Conservation (phyloP, 2,329 filamentous ascomycete species). For the Penicillium brevicompactum region DNA sequence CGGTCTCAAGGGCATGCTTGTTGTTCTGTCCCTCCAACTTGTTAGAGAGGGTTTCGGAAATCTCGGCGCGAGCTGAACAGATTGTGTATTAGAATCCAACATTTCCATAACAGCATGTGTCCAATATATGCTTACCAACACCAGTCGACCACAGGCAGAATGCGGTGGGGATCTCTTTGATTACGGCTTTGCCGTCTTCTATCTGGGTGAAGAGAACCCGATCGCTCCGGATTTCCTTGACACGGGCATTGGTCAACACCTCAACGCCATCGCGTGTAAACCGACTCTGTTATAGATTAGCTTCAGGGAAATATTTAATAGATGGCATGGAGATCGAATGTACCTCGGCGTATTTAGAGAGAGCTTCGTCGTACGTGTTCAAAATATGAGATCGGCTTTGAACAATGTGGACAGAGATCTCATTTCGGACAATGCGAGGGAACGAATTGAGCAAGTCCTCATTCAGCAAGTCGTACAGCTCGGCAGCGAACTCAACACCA, state of each 20-base stretch:
- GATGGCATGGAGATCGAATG: slow-evolving; percentile 1
- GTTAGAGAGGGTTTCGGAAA: slow-evolving; percentile 75
- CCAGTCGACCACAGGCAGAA: slow-evolving; percentile 99
- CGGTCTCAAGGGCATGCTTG: slow-evolving; percentile 88
- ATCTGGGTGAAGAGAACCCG: slow-evolving; percentile 89
- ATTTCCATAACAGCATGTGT: not conserved
- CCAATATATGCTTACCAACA: slow-evolving; percentile 55
- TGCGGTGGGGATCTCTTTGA: slow-evolving; percentile 91
- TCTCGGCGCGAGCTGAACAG: slow-evolving; percentile 67
- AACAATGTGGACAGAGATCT: slow-evolving; percentile 96
- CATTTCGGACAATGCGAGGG: slow-evolving; percentile 87
- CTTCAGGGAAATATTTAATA: not conserved
- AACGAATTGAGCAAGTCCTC: slow-evolving; percentile 86
- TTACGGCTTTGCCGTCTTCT: slow-evolving; percentile 71
- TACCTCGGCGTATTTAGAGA: slow-evolving; percentile 86
- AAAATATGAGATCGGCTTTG: slow-evolving; percentile 93
- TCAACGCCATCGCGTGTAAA: slow-evolving; percentile 91
- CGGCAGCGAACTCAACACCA: slow-evolving; percentile 95
- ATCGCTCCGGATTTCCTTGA: slow-evolving; percentile 82
- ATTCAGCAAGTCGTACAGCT: slow-evolving; percentile 93
- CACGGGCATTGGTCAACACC: slow-evolving; percentile 87
- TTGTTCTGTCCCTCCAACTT: slow-evolving; percentile 82
- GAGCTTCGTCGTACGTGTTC: slow-evolving; percentile 95
- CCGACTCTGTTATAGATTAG: slow-evolving; percentile 54
- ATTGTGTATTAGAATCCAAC: slow-evolving; percentile 6